Evolutionary conservation across 1,139 yeast genomes (phyloP), one percentile per base, ranked within the genome.

Genomic region (Scheffersomyces illinoinensis): DNA sequence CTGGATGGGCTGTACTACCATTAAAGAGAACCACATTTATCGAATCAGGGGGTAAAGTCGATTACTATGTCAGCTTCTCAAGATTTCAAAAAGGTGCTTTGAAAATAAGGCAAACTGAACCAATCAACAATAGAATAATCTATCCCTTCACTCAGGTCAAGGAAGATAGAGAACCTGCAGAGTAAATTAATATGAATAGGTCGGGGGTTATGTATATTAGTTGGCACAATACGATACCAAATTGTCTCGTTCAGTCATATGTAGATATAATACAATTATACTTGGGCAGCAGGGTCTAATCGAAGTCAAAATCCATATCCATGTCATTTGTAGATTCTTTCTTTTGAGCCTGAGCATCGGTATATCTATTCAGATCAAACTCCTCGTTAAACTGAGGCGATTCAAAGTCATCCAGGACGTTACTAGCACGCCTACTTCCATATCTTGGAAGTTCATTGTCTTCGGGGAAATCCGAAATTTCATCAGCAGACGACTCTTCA

Each of bases 291-390:
- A 3, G 43, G 43, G 43, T 33, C 52, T 61, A 70, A 8, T 71
- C 70, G 55, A 72, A 71, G 55, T 75, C 78, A 60, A 73, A 76
- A 47, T 76, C 79, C 56, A 76, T 71, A 47, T 75, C 77, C 62
- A 72, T 62, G 52, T 66, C 69, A 50, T 26, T 47, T 17, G 8
- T 33, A 33, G 43, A 33, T 14, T 33, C 43, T 33, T 33, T 33
- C 14, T 33, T 33, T 33, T 33, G 43, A 33, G 43, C 17, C 43
- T 33, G 43, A 33, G 43, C 43, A 33, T 33, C 43, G 17, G 43
- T 43, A 14, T 51, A 21, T 19, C 6, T 43, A 21, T 33, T 19
- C n/a, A 33, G 53, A 3, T 52, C 26, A 23, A 47, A 20, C 14
- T 26, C 52, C 18, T 18, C 26, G 14, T 49, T 50, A 53, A 20